Evolutionary conservation across 768 basidiomycete genomes (phyloP).

Genomic region (Crepidotus variabilis): DNA sequence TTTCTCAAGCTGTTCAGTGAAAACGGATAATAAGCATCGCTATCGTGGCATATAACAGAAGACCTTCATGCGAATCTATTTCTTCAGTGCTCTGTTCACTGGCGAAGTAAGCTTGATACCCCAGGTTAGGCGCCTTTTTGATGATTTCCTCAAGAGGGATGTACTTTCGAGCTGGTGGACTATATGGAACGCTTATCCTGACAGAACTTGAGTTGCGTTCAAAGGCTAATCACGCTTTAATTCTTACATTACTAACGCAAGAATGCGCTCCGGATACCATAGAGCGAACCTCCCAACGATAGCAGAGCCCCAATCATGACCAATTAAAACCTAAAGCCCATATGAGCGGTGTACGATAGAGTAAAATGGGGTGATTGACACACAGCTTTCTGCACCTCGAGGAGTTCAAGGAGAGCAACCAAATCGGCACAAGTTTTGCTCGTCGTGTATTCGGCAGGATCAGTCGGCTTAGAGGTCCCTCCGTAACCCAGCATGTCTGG

Average conservation of each 20-base stretch:
- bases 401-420: conserved; percentile 56
- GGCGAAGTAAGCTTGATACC: conserved; percentile 69
- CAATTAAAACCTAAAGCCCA: conserved; percentile 53
- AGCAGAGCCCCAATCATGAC: conserved; percentile 80
- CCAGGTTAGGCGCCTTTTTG: conserved; percentile 49
- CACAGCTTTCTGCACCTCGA: conserved; percentile 53
- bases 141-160: conserved; percentile 49
- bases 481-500: conserved; percentile 68
- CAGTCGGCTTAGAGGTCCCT: conserved; percentile 56
- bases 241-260: conserved; percentile 59
- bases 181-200: conserved; percentile 67
- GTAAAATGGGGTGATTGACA: conserved; percentile 19
- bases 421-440: conserved; percentile 61
- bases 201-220: background rate
- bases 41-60: background rate
- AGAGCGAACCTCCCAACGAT: conserved; percentile 64
- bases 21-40: background rate
- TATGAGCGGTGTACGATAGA: background rate
- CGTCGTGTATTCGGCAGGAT: conserved; percentile 52
- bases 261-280: conserved; percentile 64
- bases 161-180: conserved; percentile 50
- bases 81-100: conserved; percentile 45
- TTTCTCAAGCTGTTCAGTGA: conserved; percentile 29
- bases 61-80: conserved; percentile 54
- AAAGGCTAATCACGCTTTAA: background rate